A percentile compares a stretch with the other conserved stretches of the same genome.
Conservation (phyloP, 257 asterid genomes). For the Solanum corneliomulleri region DNA sequence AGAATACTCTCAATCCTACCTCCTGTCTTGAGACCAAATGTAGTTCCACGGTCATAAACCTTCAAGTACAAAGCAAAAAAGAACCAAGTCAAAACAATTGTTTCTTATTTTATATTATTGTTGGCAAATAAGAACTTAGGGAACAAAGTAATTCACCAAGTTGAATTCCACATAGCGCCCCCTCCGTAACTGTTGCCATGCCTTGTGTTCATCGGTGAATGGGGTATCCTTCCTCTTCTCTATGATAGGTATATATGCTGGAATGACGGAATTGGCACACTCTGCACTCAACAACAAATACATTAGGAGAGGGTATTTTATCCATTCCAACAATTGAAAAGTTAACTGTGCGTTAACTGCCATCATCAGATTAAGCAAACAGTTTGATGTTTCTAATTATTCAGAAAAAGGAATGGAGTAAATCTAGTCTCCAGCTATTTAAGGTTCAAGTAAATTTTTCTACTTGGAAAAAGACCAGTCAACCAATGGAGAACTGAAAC, state of each 20-base stretch:
- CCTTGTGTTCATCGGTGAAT: constrained; percentile 62
- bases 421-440: not conserved
- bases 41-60: constrained; percentile 99
- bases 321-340: not conserved
- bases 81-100: not conserved
- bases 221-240: constrained; percentile 81
- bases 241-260: constrained; percentile 81
- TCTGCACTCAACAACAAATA: constrained; percentile 40
- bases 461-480: not conserved
- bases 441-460: not conserved
- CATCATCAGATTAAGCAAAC: not conserved
- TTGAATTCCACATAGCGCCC: constrained; percentile 97
- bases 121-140: not conserved
- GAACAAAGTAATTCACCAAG: constrained; percentile 43
- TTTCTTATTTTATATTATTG: not conserved
- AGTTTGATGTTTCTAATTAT: not conserved
- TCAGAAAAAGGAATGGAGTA: not conserved
- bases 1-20: constrained; percentile 99
- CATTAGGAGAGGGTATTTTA: not conserved
- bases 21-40: constrained; percentile 98
- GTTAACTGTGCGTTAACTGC: not conserved
- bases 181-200: constrained; percentile 93
- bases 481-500: not conserved
- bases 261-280: constrained; percentile 90
- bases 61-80: constrained; percentile 9